Evolutionary conservation across 1,284 basidiomycete species (phyloP), one percentile per base, ranked within the genome.

Genomic region (Fomes fomentarius): DNA sequence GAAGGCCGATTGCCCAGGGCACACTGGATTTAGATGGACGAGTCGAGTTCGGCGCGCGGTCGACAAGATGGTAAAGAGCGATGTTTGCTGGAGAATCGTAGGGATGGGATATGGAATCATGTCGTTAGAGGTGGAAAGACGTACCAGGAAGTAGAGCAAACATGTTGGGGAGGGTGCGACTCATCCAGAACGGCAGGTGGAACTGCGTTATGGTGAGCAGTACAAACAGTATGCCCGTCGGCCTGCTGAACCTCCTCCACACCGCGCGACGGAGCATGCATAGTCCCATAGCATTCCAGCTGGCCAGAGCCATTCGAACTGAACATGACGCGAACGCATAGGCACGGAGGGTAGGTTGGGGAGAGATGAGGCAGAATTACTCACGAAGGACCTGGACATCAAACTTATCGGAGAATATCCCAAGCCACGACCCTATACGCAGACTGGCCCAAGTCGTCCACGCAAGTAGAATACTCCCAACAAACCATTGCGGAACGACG

Each of bases 161-260:
- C 83, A 95, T 96, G 70, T 99, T 99, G 0, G 96, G 96, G 14
- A 98, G 74, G 0, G 96, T 97, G 42, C 96, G 77, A 3, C 94
- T 86, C 73, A 93, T 90, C 88, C 94, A 99, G 71, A 94, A 99
- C 3, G 88, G 86, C 11, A 95, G 71, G 70, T 98, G 96, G 68
- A 98, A 98, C 69, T 97, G 94, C 0, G 84, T 83, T 54, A 86
- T 81, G 1, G 87, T 86, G 21, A 97, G 67, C 0, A 94, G 54
- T 1, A 83, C 70, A 67, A 89, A 94, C 63, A 86, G 80, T 8
- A 79, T 65, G 4, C 85, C 75, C 0, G 86, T 80, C 3, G 70
- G 67, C 2, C 73, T 69, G 7, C 90, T 91, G 62, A 87, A 95
- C 12, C 87, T 81, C 9, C 74, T 74, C 0, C 79, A 74, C 4